These are phyloP conservation scores for Paramecium pentaurelia DNA, from an alignment of 73 alveolate species.

Conservation along the genomic window DNA sequence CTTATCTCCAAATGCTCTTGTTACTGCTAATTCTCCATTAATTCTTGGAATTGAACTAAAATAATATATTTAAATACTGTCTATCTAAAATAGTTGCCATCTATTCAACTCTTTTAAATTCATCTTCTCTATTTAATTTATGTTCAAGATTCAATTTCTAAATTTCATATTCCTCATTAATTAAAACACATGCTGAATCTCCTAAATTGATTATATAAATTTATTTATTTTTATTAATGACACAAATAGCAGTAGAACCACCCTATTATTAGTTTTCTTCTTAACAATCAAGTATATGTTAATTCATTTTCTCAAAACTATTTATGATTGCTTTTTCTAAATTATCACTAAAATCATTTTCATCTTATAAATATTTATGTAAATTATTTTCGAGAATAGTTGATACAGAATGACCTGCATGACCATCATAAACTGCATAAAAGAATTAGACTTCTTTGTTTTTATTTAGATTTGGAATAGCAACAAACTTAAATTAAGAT, in stretches of 20 bases:
- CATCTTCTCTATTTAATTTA: conserved; percentile 30
- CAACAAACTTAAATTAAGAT: neutral
- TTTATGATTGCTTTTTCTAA: neutral
- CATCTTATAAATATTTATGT: neutral
- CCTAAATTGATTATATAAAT: neutral
- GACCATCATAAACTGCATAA: conserved; percentile 51
- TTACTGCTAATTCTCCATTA: conserved; percentile 42
- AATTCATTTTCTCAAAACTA: conserved; percentile 16
- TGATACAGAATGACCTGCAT: conserved; percentile 10
- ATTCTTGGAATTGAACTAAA: conserved; percentile 15
- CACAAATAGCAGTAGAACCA: conserved; percentile 35
- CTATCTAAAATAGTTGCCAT: conserved; percentile 30
- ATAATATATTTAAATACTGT: neutral
- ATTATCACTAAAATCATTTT: neutral
- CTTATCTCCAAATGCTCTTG: conserved; percentile 39
- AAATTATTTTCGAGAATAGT: neutral
- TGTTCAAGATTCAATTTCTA: conserved; percentile 28
- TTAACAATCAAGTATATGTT: neutral
- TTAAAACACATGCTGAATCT: conserved; percentile 1
- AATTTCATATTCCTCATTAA: neutral
- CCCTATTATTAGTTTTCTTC: neutral
- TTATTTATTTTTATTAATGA: neutral
- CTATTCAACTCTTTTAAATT: neutral
- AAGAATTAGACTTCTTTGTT: neutral
- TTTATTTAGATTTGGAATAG: neutral